phyloP scores from a whole-genome alignment of 768 basidiomycete genomes.

The Boletus reticulatus region DNA sequence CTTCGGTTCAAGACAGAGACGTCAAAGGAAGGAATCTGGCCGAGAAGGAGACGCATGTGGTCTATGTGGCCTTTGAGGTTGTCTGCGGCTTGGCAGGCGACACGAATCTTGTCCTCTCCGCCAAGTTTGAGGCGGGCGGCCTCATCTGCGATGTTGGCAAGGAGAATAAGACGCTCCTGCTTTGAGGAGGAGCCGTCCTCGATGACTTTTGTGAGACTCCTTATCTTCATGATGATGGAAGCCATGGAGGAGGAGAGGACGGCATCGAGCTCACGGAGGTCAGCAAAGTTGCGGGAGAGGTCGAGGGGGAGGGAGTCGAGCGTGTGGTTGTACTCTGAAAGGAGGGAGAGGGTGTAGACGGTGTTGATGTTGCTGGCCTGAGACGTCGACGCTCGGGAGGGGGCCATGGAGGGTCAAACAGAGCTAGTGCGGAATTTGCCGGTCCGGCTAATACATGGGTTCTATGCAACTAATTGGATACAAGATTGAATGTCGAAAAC shows the following conservation, averaged over 20 bases:
- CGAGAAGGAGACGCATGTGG: slow-evolving; percentile 62
- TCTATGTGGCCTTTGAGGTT: slow-evolving; percentile 65
- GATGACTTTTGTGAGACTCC: slow-evolving; percentile 71
- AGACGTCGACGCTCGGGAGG: slow-evolving; percentile 31
- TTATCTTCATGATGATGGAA: slow-evolving; percentile 78
- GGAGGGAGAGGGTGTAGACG: slow-evolving; percentile 64
- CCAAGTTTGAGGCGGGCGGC: slow-evolving; percentile 88
- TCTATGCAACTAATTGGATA: slow-evolving; percentile 8
- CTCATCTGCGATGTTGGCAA: slow-evolving; percentile 94
- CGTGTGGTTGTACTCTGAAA: slow-evolving; percentile 85
- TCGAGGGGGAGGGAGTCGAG: slow-evolving; percentile 93
- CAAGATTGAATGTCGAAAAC: slow-evolving; percentile 23
- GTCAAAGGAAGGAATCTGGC: slow-evolving; percentile 64
- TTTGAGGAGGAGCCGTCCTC: slow-evolving; percentile 56
- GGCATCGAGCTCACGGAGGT: slow-evolving; percentile 97
- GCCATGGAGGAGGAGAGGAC: slow-evolving; percentile 89
- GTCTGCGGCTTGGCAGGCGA: slow-evolving; percentile 89
- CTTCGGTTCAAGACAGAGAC: slow-evolving; percentile 51
- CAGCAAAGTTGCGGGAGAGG: slow-evolving; percentile 91
- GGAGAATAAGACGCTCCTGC: slow-evolving; percentile 79
- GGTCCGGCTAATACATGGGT: slow-evolving; percentile 19
- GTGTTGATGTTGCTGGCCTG: slow-evolving; percentile 36
- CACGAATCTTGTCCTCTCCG: slow-evolving; percentile 96
- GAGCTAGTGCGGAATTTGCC: slow-evolving; percentile 25
- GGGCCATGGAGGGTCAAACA: slow-evolving; percentile 27